Conservation (phyloP, 768 basidiomycete species). For the Podaxis pistillaris region DNA sequence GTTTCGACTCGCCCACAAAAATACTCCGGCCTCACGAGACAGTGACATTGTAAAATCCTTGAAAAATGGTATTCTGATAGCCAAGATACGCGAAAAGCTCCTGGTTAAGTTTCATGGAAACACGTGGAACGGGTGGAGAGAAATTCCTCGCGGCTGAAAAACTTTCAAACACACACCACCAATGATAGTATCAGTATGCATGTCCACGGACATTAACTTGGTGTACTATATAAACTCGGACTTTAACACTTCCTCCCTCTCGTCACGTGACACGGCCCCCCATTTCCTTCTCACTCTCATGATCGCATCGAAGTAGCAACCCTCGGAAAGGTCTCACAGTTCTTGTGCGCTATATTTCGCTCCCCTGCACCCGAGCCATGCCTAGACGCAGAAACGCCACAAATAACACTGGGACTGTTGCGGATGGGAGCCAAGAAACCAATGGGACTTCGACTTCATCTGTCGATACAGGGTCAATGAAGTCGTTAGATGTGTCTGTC, state of each 20-base stretch:
- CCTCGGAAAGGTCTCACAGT: neutral
- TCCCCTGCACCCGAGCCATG: neutral
- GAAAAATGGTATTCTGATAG: too few relatives aligned
- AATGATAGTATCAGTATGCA: neutral
- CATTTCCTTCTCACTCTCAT: neutral
- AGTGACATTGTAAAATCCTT: too few relatives aligned
- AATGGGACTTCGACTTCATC: neutral
- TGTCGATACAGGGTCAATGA: neutral
- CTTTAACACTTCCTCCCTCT: neutral
- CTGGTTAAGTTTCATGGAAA: too few relatives aligned
- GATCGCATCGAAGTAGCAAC: constrained; percentile 1
- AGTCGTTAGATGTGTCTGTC: constrained; percentile 7
- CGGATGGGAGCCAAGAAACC: neutral
- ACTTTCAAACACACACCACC: too few relatives aligned
- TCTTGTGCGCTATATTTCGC: neutral
- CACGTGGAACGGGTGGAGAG: too few relatives aligned
- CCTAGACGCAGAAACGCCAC: neutral
- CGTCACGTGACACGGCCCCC: neutral
- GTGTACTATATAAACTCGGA: neutral
- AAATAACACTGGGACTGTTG: neutral
- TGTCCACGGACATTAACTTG: neutral
- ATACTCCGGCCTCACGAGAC: too few relatives aligned
- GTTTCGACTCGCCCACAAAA: too few relatives aligned
- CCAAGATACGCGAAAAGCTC: too few relatives aligned
- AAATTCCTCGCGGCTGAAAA: too few relatives aligned